These are phyloP conservation scores for Phylloporus sp. DNA, from an alignment of 768 basidiomycete species.

Conservation along the genomic window DNA sequence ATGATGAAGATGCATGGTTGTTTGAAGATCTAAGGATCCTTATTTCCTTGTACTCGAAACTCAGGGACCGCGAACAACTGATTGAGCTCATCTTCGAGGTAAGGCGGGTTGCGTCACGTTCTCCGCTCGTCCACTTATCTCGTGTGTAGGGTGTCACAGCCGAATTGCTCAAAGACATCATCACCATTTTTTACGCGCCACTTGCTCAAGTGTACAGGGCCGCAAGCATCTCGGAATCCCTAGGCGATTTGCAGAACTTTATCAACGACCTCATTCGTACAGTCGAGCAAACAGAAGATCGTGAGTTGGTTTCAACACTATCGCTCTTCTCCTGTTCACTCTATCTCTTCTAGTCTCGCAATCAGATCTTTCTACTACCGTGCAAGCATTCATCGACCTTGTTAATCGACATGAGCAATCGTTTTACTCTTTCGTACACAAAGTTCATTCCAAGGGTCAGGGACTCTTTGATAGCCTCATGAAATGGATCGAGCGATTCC, in stretches of 20 bases:
- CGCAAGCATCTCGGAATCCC: constrained; percentile 92
- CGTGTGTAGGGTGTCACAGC: constrained; percentile 78
- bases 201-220: constrained; percentile 96
- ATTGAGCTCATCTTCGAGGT: constrained; percentile 96
- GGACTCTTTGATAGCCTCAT: constrained; percentile 91
- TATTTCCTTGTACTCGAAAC: constrained; percentile 68
- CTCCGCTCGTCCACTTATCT: constrained; percentile 1
- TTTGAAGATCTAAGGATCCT: constrained; percentile 88
- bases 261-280: constrained; percentile 93
- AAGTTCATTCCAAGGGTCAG: constrained; percentile 95
- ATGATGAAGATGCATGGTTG: constrained; percentile 94
- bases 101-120: constrained; percentile 14
- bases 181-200: constrained; percentile 97
- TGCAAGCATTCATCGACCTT: constrained; percentile 90
- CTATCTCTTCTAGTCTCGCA: constrained; percentile 55
- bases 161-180: constrained; percentile 94
- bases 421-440: constrained; percentile 97
- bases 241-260: constrained; percentile 89
- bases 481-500: constrained; percentile 95
- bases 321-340: constrained; percentile 1
- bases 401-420: constrained; percentile 92
- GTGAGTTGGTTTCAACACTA: constrained; percentile 44
- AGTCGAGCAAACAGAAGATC: constrained; percentile 85
- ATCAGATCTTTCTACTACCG: constrained; percentile 79
- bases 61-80: constrained; percentile 87